phyloP scores from a whole-genome alignment of 768 basidiomycete genomes.

The Trametes punicea region DNA sequence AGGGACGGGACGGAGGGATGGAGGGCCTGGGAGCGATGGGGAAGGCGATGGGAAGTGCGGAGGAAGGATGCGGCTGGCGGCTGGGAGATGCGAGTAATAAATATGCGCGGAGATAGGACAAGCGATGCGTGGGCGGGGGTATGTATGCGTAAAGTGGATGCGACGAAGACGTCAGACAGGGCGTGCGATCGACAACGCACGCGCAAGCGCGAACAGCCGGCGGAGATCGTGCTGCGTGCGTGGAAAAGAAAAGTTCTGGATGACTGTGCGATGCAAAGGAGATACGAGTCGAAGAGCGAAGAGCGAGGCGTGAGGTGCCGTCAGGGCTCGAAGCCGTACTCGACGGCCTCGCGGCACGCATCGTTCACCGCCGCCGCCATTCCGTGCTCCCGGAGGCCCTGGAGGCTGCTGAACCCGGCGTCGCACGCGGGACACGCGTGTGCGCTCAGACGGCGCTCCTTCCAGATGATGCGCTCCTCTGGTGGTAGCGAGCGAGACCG shows the following conservation, averaged over 20 bases:
- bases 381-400: slow-evolving; percentile 61
- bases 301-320: slow-evolving; percentile 1
- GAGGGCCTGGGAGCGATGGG: background rate
- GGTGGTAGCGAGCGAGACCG: slow-evolving; percentile 45
- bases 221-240: background rate
- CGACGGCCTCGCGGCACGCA: slow-evolving; percentile 70
- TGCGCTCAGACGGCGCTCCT: slow-evolving; percentile 41
- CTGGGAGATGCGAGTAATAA: slow-evolving; percentile 1
- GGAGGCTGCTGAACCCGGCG: slow-evolving; percentile 55
- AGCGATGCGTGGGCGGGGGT: slow-evolving; percentile 6
- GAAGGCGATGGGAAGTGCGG: background rate
- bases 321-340: slow-evolving; percentile 64
- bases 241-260: background rate
- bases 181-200: slow-evolving; percentile 6
- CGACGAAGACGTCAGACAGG: slow-evolving; percentile 14
- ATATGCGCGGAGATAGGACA: slow-evolving; percentile 17
- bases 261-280: background rate
- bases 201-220: background rate
- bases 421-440: slow-evolving; percentile 78
- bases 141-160: slow-evolving; percentile 5
- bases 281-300: background rate
- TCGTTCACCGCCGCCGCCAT: slow-evolving; percentile 50
- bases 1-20: background rate
- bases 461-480: slow-evolving; percentile 20
- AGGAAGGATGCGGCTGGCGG: slow-evolving; percentile 1